Evolutionary conservation across 352 stramenopile species (phyloP).

Genomic region (Globisporangium nagaii): DNA sequence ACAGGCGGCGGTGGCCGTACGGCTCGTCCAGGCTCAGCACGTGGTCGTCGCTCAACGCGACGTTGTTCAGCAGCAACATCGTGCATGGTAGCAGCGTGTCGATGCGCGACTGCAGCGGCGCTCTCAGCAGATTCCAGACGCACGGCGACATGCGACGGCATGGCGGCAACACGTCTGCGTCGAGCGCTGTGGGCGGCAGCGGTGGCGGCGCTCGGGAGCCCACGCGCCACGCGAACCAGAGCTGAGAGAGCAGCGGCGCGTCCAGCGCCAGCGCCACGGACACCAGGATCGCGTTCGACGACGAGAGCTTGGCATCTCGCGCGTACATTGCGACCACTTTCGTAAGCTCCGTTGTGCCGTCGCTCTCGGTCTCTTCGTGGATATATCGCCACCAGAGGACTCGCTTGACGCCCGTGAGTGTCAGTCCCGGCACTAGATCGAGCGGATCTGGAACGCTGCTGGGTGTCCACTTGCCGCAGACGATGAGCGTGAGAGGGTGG

Average conservation of each 20-base stretch:
- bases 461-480: constrained; percentile 42
- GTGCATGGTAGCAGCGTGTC: constrained; percentile 46
- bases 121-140: constrained; percentile 19
- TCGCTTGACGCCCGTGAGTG: constrained; percentile 25
- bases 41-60: constrained; percentile 31
- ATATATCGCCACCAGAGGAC: constrained; percentile 56
- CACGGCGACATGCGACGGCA: constrained; percentile 21
- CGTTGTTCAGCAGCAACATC: constrained; percentile 43
- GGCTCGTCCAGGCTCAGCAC: constrained; percentile 25
- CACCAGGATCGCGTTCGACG: constrained; percentile 59
- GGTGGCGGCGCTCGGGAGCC: constrained; percentile 45
- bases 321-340: constrained; percentile 49
- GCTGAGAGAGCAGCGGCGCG: constrained; percentile 38
- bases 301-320: constrained; percentile 41
- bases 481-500: constrained; percentile 46
- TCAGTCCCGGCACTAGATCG: constrained; percentile 33
- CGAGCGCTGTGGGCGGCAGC: constrained; percentile 7
- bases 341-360: constrained; percentile 28
- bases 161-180: constrained; percentile 1
- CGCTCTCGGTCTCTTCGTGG: constrained; percentile 19
- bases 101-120: constrained; percentile 36
- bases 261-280: constrained; percentile 59
- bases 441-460: constrained; percentile 13
- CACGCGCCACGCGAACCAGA: constrained; percentile 62
- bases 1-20: constrained; percentile 44